Evolutionary conservation across 768 basidiomycete species (phyloP), one percentile per base, ranked within the genome.

Genomic region (Suillus paluster): DNA sequence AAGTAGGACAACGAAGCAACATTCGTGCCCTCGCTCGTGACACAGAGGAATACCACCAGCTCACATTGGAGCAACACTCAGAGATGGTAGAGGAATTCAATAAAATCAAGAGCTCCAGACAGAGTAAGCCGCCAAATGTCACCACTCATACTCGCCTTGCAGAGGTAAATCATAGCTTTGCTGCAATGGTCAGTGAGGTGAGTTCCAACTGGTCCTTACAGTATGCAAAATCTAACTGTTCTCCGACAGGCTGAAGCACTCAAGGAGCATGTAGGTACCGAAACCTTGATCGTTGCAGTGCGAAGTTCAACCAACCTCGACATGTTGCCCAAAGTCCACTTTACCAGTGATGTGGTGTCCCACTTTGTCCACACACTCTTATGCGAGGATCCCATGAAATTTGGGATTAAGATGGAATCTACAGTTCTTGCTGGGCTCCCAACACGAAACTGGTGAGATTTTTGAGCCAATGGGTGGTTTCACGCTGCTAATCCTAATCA

Each of bases 41-140:
- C 46, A 49, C 46, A 49, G 21, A 49, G 46, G 46, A 49, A 23
- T 49, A 49, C 27, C 46, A 49, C 21, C 21, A 49, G 21, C 46
- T 49, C 46, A 49, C 46, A 21, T 21, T 30, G 21, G 46, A 23
- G 21, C 21, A 49, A 49, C 21, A 19, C 21, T 23, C 21, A 30
- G 21, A 23, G 21, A 21, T 49, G 21, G 46, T 49, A 21, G 46
- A 49, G 27, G 46, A 49, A 5, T 49, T 49, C 27, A 30, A 49
- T 49, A 49, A 49, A 49, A 49, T 30, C 21, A 49, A 49, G 46
- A 30, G 27, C 46, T 23, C 21, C 5, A 5, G 21, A 49, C 46
- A 30, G 21, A 49, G 27, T 30, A 49, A 49, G 27, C 46, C 46
- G 10, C 46, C 46, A 30, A 49, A 49, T 49, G 46, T 49, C 46